Evolutionary conservation across 2,329 filamentous ascomycete species (phyloP).

Genomic region (Botrytis sinoallii): DNA sequence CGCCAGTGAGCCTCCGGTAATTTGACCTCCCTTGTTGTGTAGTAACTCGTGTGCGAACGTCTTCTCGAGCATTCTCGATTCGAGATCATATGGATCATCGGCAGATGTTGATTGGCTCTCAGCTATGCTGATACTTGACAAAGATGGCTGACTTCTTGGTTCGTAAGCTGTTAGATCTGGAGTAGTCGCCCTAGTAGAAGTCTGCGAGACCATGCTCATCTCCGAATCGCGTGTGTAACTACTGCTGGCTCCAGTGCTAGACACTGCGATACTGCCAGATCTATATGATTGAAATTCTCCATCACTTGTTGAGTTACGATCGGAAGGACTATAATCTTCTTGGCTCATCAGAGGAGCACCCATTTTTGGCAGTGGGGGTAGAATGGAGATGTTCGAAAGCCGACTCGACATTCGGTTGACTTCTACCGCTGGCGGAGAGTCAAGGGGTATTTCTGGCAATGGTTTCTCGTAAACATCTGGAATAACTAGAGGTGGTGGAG

Average conservation of each 20-base stretch:
- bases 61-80: slow-evolving; percentile 82
- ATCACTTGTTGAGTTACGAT: slow-evolving; percentile 47
- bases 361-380: slow-evolving; percentile 57
- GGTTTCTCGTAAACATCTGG: slow-evolving; percentile 59
- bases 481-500: slow-evolving; percentile 46
- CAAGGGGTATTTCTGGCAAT: slow-evolving; percentile 59
- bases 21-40: slow-evolving; percentile 89
- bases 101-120: slow-evolving; percentile 61
- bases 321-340: slow-evolving; percentile 49
- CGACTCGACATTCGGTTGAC: slow-evolving; percentile 38
- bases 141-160: slow-evolving; percentile 52
- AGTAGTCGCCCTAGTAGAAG: slow-evolving; percentile 84
- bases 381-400: slow-evolving; percentile 47
- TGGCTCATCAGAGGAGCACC: slow-evolving; percentile 49
- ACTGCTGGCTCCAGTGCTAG: slow-evolving; percentile 73
- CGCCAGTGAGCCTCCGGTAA: slow-evolving; percentile 86
- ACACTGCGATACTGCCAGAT: slow-evolving; percentile 69
- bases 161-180: slow-evolving; percentile 55
- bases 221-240: slow-evolving; percentile 80
- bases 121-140: slow-evolving; percentile 65
- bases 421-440: slow-evolving; percentile 36
- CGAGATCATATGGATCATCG: slow-evolving; percentile 76
- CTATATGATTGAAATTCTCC: slow-evolving; percentile 53
- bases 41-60: slow-evolving; percentile 90
- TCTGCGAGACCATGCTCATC: slow-evolving; percentile 73